Conservation (phyloP, 768 basidiomycete species). For the Coprinellus micaceus region DNA sequence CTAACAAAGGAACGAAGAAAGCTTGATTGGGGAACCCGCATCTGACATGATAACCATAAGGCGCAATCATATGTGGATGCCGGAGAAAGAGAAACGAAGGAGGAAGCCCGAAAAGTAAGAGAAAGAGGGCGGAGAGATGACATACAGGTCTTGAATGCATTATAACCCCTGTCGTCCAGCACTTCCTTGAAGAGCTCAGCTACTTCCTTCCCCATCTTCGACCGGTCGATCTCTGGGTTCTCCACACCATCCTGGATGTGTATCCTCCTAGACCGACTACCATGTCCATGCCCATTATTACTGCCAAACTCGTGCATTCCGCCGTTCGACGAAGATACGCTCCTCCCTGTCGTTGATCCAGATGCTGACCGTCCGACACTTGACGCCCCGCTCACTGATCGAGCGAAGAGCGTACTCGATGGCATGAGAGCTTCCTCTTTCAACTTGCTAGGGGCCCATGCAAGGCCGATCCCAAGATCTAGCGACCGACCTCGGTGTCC, state of each 20-base stretch:
- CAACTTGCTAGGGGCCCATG: slow-evolving; percentile 70
- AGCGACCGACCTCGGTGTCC: slow-evolving; percentile 65
- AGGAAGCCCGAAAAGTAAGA: slow-evolving; percentile 10
- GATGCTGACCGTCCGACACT: slow-evolving; percentile 22
- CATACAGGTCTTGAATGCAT: slow-evolving; percentile 64
- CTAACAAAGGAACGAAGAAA: no score
- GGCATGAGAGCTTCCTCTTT: slow-evolving; percentile 65
- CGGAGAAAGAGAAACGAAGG: slow-evolving; percentile 1
- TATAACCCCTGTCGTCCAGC: slow-evolving; percentile 45
- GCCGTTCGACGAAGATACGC: slow-evolving; percentile 17
- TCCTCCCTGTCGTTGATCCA: slow-evolving; percentile 21
- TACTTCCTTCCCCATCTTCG: slow-evolving; percentile 42
- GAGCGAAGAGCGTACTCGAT: slow-evolving; percentile 34
- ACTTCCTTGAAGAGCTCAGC: slow-evolving; percentile 45
- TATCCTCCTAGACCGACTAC: slow-evolving; percentile 17
- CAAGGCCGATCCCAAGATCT: slow-evolving; percentile 64
- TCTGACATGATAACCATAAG: no score
- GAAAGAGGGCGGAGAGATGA: slow-evolving; percentile 14
- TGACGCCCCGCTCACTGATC: slow-evolving; percentile 31
- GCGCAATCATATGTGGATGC: no score
- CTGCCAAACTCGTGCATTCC: slow-evolving; percentile 19
- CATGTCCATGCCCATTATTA: slow-evolving; percentile 16
- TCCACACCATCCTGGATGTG: slow-evolving; percentile 5
- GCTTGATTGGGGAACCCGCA: no score
- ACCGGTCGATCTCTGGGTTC: slow-evolving; percentile 26